Evolutionary conservation across 2,329 filamentous ascomycete species (phyloP), one percentile per base, ranked within the genome.

Genomic region (Aspergillus oerlinghausenensis): DNA sequence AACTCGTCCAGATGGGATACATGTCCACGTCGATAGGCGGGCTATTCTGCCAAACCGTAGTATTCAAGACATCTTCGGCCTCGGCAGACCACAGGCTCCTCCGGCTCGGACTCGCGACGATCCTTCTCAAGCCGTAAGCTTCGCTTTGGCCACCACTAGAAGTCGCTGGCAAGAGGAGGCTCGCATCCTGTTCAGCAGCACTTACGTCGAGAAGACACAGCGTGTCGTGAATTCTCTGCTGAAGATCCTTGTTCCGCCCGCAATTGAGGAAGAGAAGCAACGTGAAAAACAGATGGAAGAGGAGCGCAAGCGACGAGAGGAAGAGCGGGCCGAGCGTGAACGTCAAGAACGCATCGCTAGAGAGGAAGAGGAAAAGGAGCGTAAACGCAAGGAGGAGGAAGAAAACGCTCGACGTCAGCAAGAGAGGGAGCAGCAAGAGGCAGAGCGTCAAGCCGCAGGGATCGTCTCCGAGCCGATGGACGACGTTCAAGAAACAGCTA

Each of bases 101-200:
- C 65, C 68, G 45, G 60, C 69, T 60, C 69, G 73, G 48, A 69
- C 74, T 59, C 75, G 77, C 45, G 79, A 80, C 54, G 79, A 81
- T 58, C 77, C 77, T 35, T 80, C 84, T n/a, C 87, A 89, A 64
- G 88, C 90, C 11, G 87, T 92, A 26, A 79, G 85, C 2, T 97
- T 97, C 71, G 77, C 81, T 21, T 81, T 90, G 8, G 84, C 85
- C 40, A 80, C 84, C 8, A 97, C 94, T 1, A 79, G 82, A 55
- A 81, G 83, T 53, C 87, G 94, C 59, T 99, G 95, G 88, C 85
- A 89, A 68, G 91, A 97, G 68, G 95, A 97, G 72, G 88, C 92
- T 8, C 87, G 88, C 61, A 86, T 99, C 72, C 81, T 97, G 0
- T 97, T 94, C 72, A 89, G 89, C 26, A 75, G 79, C 23, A 80